Evolutionary conservation across 2,329 filamentous ascomycete genomes (phyloP), one percentile per base, ranked within the genome.

Genomic region (Sphaerulina vaccinii): DNA sequence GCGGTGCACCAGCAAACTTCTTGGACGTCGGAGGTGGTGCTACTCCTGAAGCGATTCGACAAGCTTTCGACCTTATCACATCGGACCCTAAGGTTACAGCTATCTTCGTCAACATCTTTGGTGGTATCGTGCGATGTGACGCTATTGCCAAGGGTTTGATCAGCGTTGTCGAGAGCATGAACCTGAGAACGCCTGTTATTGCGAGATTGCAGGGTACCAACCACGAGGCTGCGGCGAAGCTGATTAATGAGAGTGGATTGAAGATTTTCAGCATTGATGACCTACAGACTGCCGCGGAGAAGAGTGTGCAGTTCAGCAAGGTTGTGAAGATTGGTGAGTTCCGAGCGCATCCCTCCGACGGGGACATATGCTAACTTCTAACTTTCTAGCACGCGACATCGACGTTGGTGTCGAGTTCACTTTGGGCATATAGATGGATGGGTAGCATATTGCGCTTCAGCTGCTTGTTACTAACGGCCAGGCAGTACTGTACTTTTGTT

Each of bases 211-310:
- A 99, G 79, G 93, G 93, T 67, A 99, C 93, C 73, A 99, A 99
- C 81, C 90, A 95, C 82, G 91, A 96, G 77, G 81, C 86, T 73
- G 93, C 93, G 58, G 90, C 93, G 75, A 84, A 93, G 71, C 73
- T 87, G 70, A 90, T 99, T 79, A 95, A 93, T 80, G 90, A 99
- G 73, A 95, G 91, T 49, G 91, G 93, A 66, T 84, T 99, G 69
- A 99, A 99, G 86, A 99, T 99, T 76, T 99, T 99, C 83, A 95
- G 89, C 68, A 97, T 99, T 58, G 92, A 97, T 71, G 93, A 99
- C 77, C 83, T 99, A 67, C 93, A 99, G 78, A 93, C 78, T 70
- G 93, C 93, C 36, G 93, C 93, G 60, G 93, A 97, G 83, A 97
- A 95, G 82, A 88, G 91, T 23, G 93, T 99, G 61, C 92, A 99